Evolutionary conservation across 2,329 filamentous ascomycete species (phyloP), one percentile per base, ranked within the genome.

Genomic region (Cordyceps cateniannulata): DNA sequence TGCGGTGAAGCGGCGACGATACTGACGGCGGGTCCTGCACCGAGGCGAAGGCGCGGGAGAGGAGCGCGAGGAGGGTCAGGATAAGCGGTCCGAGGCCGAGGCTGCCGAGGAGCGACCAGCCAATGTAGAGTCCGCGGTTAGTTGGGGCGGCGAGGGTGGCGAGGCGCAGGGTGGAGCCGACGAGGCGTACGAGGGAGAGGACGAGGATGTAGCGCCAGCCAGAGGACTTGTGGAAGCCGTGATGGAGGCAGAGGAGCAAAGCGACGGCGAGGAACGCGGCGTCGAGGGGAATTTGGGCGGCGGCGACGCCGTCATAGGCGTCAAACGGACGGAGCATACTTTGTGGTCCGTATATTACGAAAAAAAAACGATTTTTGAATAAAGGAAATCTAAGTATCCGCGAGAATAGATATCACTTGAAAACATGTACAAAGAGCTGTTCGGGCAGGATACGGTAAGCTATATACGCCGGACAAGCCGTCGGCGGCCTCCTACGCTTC

Each of bases 151-250:
- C 69, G 50, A 84, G 63, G 45, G 69, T 71, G 51, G 68, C 72
- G 7, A 75, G 70, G 60, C 67, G 69, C 14, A 86, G 61, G n/a
- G 76, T 73, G 64, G 84, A 78, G 63, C 76, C 72, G 53, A 86
- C 76, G 59, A 88, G 82, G 74, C 87, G 83, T 60, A 71, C 76
- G 16, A 85, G 73, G 2, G 85, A 76, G 16, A 85, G 76, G 27
- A 88, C 77, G 16, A 87, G 74, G 66, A 88, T 81, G 10, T 86
- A 76, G 24, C 85, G 78, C 52, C 84, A 87, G 4, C 85, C 85
- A 18, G 81, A 81, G 9, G 85, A 79, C 76, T 86, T 84, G 5
- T 73, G 66, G 69, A 80, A 81, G 81, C 85, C 72, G 59, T 75
- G 71, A 16, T 66, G 69, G 61, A 66, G 82, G 12, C 82, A 84